Conservation (phyloP, 2,329 filamentous ascomycete species). For the Scleromitrula shiraiana region DNA sequence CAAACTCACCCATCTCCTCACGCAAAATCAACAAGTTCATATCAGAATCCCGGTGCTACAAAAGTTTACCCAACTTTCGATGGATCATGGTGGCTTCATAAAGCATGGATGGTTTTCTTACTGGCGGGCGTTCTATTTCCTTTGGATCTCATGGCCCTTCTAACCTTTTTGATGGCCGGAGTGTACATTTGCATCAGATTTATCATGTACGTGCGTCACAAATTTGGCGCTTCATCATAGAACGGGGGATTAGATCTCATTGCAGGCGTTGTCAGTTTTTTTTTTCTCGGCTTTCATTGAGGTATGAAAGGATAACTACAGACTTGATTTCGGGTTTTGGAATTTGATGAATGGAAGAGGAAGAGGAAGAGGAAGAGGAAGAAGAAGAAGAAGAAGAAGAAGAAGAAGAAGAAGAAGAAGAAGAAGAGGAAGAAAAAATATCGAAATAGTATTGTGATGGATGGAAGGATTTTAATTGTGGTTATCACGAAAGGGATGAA, state of each 20-base stretch:
- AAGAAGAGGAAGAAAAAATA: no score
- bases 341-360: background rate
- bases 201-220: slow-evolving; percentile 18
- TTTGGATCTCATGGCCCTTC: slow-evolving; percentile 24
- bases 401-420: no score
- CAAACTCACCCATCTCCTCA: slow-evolving; percentile 1
- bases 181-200: slow-evolving; percentile 24
- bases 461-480: background rate
- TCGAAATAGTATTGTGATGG: background rate
- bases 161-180: slow-evolving; percentile 19
- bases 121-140: slow-evolving; percentile 26
- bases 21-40: background rate
- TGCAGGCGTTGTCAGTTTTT: slow-evolving; percentile 15
- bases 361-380: background rate
- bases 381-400: no score
- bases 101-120: slow-evolving; percentile 25
- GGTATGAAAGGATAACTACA: slow-evolving; percentile 9
- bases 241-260: slow-evolving; percentile 24
- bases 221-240: slow-evolving; percentile 23
- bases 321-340: slow-evolving; percentile 1
- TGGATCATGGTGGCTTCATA: slow-evolving; percentile 20
- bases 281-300: slow-evolving; percentile 3
- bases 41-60: slow-evolving; percentile 3
- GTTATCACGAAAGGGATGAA: background rate
- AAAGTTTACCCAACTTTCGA: slow-evolving; percentile 14